Base-by-base conservation (phyloP, 805 yeast species). In the Blastobotrys attinorum region DNA sequence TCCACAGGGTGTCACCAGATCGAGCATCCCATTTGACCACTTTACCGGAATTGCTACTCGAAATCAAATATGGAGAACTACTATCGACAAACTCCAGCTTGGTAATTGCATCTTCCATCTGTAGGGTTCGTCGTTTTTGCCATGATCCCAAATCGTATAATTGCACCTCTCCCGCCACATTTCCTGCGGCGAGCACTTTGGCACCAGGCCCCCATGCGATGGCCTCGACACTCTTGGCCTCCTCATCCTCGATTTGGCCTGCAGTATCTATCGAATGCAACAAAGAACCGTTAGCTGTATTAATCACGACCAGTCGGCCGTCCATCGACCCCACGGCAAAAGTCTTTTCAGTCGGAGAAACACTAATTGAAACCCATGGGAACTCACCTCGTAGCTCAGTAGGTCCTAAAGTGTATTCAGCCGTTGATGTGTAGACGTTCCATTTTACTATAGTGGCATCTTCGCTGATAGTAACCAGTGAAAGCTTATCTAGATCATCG, bases 21-120 rank as follows among this genome's bases (percentile, higher is more conserved):
- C 96, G 80, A 4, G 83, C 80, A 63, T 92, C 97, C 83, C 87
- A 88, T 62, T 82, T 79, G 64, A 81, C 81, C 29, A 92, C 76
- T 53, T 75, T 76, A 46, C 97, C 97, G 59, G 88, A 83, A 81
- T 86, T 85, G 44, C 84, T 76, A 3, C 87, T 71, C 0, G 82
- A 92, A 31, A 83, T 64, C 44, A 92, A 67, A 31, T 66, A 51
- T 10, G 86, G 82, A 25, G 29, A 8, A 23, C 79, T 68, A 11
- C 71, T 61, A 3, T 59, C 51, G 11, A 84, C 65, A 54, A 90
- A 90, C 53, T 72, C 66, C 34, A 90, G 66, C 61, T 81, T 82
- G 7, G 98, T 92, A 35, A 88, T 75, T 3, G 97, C 82, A 54
- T 88, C 97, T n/a, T 75, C 79, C 36, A 82, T 66, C 50, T 73